Evolutionary conservation across 352 stramenopile genomes (phyloP).

Genomic region (Phytophthora pseudosyringae): DNA sequence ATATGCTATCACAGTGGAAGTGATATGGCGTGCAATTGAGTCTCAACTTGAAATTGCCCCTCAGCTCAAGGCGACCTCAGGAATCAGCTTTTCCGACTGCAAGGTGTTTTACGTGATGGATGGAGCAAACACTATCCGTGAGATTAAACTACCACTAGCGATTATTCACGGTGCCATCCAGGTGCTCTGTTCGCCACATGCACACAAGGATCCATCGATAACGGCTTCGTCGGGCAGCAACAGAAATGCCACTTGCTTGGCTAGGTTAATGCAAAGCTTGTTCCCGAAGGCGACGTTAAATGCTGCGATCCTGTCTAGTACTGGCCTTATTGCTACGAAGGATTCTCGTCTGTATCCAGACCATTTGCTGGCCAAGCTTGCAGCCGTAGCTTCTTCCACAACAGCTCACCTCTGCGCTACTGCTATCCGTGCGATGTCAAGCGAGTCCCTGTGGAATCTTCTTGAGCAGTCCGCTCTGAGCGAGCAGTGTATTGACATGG

Average conservation of each 20-base stretch:
- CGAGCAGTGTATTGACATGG: conserved; percentile 47
- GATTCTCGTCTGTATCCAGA: conserved; percentile 74
- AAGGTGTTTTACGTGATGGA: conserved; percentile 85
- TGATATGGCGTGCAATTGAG: conserved; percentile 76
- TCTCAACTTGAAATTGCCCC: conserved; percentile 60
- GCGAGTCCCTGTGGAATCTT: conserved; percentile 62
- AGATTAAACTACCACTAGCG: conserved; percentile 75
- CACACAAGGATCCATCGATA: conserved; percentile 25
- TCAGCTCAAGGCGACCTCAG: conserved; percentile 56
- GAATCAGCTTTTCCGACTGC: conserved; percentile 75
- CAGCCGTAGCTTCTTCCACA: conserved; percentile 44
- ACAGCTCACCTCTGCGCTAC: conserved; percentile 56
- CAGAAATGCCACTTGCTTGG: conserved; percentile 25
- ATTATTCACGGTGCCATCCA: conserved; percentile 80
- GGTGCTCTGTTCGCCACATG: conserved; percentile 64
- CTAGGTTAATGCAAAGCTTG: conserved; percentile 63
- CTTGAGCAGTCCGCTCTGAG: conserved; percentile 57
- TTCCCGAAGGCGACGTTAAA: conserved; percentile 66
- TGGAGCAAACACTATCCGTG: conserved; percentile 61
- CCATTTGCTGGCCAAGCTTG: conserved; percentile 68
- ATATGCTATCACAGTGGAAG: conserved; percentile 68
- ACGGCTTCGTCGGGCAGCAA: conserved; percentile 8
- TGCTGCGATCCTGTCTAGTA: conserved; percentile 63
- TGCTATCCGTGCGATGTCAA: conserved; percentile 66
- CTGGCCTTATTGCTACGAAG: conserved; percentile 79